Evolutionary conservation across 768 basidiomycete species (phyloP).

Genomic region (Boletus pseudo-olivaceus): DNA sequence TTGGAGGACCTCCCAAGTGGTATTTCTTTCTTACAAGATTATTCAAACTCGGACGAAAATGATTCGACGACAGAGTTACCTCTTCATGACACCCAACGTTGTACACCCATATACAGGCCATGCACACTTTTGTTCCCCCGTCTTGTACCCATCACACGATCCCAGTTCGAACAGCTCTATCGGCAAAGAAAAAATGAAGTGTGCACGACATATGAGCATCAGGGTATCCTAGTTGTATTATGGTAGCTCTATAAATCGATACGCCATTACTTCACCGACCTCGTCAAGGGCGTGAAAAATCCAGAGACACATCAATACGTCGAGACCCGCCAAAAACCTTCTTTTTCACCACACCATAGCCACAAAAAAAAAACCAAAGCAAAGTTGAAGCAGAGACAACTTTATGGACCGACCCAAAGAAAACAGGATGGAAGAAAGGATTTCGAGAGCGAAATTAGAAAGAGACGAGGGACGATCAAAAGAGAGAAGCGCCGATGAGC

Average conservation of each 20-base stretch:
- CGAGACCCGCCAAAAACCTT: background rate
- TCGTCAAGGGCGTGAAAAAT: conserved; percentile 2
- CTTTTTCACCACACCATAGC: background rate
- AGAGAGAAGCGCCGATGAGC: conserved; percentile 20
- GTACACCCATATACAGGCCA: background rate
- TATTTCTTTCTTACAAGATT: background rate
- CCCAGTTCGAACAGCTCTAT: background rate
- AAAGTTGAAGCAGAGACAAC: background rate
- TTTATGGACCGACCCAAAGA: background rate
- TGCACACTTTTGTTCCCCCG: background rate
- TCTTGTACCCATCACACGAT: background rate
- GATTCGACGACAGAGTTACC: background rate
- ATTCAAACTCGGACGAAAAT: background rate
- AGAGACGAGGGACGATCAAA: conserved; percentile 8
- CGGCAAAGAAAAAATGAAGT: background rate
- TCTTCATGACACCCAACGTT: background rate
- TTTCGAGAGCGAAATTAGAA: background rate
- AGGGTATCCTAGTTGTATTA: background rate
- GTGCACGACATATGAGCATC: background rate
- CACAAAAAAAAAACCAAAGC: background rate
- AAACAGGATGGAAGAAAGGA: background rate
- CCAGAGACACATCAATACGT: background rate
- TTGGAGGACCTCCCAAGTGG: background rate
- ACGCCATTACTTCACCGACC: conserved; percentile 3
- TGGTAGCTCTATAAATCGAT: background rate